phyloP scores from a whole-genome alignment of 306 rosid genomes.

The Coriaria nepalensis region DNA sequence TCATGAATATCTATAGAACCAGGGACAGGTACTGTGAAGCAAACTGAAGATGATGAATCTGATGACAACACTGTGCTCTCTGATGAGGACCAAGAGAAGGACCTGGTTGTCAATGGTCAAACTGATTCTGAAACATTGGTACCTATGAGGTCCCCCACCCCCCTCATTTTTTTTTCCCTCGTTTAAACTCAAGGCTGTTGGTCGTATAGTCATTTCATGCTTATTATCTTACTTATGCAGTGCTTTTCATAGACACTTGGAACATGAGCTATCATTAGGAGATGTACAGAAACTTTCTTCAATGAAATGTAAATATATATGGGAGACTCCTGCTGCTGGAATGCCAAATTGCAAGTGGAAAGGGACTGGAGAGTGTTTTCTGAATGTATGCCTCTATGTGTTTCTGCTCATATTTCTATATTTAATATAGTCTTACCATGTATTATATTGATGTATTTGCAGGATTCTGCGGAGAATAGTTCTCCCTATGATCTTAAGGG shows the following conservation, averaged over 20 bases:
- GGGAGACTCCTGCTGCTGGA: slow-evolving; percentile 69
- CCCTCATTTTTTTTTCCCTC: neutral
- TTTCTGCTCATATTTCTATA: neutral
- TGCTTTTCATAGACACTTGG: slow-evolving; percentile 49
- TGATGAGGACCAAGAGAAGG: slow-evolving; percentile 37
- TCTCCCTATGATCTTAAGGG: slow-evolving; percentile 33
- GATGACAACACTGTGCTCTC: slow-evolving; percentile 37
- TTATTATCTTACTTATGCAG: slow-evolving; percentile 22
- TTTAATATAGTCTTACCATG: neutral
- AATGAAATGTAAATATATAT: slow-evolving; percentile 40
- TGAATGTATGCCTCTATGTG: slow-evolving; percentile 39
- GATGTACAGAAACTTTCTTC: slow-evolving; percentile 38
- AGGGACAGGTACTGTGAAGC: slow-evolving; percentile 15
- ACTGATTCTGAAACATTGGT: slow-evolving; percentile 22
- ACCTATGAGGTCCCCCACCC: slow-evolving; percentile 35
- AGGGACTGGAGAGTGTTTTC: slow-evolving; percentile 63
- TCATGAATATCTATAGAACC: slow-evolving; percentile 16
- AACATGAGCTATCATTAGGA: slow-evolving; percentile 45
- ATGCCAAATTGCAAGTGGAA: slow-evolving; percentile 71
- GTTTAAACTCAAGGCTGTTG: neutral
- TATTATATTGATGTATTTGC: slow-evolving; percentile 4
- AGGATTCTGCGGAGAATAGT: slow-evolving; percentile 39
- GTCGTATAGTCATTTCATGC: neutral
- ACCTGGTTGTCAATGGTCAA: slow-evolving; percentile 16
- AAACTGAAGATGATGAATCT: slow-evolving; percentile 28